phyloP scores from a whole-genome alignment of 805 yeast genomes.

The Monosporozyma yasuniensis region DNA sequence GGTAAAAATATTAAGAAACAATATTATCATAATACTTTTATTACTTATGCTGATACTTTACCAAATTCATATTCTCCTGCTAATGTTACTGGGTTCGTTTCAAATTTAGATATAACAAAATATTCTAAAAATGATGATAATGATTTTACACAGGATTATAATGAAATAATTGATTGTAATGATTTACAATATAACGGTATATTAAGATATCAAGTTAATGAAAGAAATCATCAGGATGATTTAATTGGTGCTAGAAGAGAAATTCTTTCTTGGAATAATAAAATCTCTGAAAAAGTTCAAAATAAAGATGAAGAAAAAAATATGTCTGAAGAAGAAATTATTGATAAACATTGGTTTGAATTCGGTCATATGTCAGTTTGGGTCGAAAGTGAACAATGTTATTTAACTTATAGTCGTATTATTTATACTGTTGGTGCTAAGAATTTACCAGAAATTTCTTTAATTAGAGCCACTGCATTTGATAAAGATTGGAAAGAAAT shows the following conservation, averaged over 20 bases:
- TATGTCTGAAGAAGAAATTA: constrained; percentile 7
- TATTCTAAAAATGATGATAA: background rate
- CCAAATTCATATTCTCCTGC: background rate
- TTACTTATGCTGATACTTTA: background rate
- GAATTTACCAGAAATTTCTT: constrained; percentile 25
- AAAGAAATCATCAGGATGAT: background rate
- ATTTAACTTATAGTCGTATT: constrained; percentile 37
- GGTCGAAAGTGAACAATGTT: constrained; percentile 41
- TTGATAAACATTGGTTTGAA: constrained; percentile 33
- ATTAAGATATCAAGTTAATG: constrained; percentile 4
- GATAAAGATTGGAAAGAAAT: constrained; percentile 37
- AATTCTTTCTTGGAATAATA: constrained; percentile 1
- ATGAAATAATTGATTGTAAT: constrained; percentile 4
- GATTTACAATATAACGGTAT: constrained; percentile 6
- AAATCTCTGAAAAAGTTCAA: constrained; percentile 2
- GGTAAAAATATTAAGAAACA: background rate
- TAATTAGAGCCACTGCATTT: constrained; percentile 36
- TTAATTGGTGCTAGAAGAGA: constrained; percentile 3
- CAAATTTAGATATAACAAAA: constrained; percentile 3
- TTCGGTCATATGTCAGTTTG: constrained; percentile 39
- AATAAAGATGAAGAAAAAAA: constrained; percentile 5
- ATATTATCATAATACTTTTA: background rate
- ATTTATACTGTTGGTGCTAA: constrained; percentile 23
- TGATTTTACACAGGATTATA: background rate
- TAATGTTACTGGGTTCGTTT: constrained; percentile 3